A percentile compares a stretch with the other conserved stretches of the same genome.
phyloP scores from a whole-genome alignment of 257 asterid species.

The Linderniella brevidens region DNA sequence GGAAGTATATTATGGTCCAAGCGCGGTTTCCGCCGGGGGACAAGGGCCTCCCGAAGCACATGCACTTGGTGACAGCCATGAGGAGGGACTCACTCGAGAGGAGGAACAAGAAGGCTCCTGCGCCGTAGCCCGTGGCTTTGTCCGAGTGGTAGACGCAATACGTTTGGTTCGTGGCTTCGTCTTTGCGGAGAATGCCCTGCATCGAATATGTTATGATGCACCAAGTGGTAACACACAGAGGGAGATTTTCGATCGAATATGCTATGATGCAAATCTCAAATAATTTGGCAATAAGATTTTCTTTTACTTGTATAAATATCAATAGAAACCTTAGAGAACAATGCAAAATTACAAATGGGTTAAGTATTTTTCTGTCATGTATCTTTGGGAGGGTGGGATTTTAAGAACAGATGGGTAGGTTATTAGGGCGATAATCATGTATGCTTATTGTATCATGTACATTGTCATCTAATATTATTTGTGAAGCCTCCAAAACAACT shows the following conservation, averaged over 20 bases:
- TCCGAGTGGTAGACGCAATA: conserved; percentile 79
- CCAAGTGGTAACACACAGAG: background rate
- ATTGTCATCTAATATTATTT: no score
- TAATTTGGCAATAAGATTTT: no score
- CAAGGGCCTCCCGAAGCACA: conserved; percentile 58
- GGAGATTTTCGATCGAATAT: background rate
- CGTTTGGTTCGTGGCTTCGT: conserved; percentile 45
- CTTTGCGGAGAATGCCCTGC: conserved; percentile 49
- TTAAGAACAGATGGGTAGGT: no score
- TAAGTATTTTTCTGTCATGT: no score
- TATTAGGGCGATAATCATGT: no score
- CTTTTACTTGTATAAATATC: no score
- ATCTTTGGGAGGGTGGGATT: no score
- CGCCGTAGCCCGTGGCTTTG: conserved; percentile 90
- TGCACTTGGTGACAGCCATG: conserved; percentile 62
- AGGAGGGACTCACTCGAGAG: conserved; percentile 79
- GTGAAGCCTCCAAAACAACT: no score
- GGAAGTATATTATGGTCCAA: conserved; percentile 57
- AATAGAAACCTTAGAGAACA: no score
- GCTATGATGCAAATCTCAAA: no score
- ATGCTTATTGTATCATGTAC: no score
- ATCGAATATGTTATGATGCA: background rate
- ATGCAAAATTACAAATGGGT: no score
- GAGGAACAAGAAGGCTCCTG: conserved; percentile 81
- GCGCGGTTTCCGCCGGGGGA: conserved; percentile 61